phyloP scores from a whole-genome alignment of 371 early-diverging fungal species.

The Rhizomucor pusillus region DNA sequence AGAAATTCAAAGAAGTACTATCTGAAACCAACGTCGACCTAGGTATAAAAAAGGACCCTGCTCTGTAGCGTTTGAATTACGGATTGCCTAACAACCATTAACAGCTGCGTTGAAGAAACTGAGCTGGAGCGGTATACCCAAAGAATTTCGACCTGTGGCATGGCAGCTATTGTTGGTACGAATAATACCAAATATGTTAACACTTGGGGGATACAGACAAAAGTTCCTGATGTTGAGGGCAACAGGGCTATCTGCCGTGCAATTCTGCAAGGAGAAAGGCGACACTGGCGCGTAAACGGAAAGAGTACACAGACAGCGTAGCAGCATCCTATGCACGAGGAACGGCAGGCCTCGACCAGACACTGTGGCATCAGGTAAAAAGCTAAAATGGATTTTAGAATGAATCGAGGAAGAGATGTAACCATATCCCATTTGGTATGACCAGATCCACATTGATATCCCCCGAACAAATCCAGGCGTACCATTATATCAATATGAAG shows the following conservation, averaged over 20 bases:
- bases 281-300: conserved; percentile 83
- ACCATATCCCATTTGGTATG: too few species aligned
- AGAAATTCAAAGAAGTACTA: conserved; percentile 74
- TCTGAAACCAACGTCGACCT: conserved; percentile 74
- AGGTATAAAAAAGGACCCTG: too few species aligned
- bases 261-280: conserved; percentile 79
- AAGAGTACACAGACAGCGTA: conserved; percentile 86
- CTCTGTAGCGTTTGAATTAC: too few species aligned
- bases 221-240: too few species aligned
- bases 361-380: conserved; percentile 90
- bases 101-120: conserved; percentile 67
- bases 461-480: conserved; percentile 87
- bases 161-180: conserved; percentile 89
- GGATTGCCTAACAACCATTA: neutral
- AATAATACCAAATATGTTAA: conserved; percentile 2
- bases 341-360: conserved; percentile 77
- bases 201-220: neutral
- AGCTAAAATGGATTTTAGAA: too few species aligned
- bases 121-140: conserved; percentile 92
- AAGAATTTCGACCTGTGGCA: conserved; percentile 77
- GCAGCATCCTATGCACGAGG: conserved; percentile 78
- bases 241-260: conserved; percentile 81
- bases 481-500: conserved; percentile 76
- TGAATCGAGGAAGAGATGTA: too few species aligned
- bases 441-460: conserved; percentile 89